Evolutionary conservation across 2,329 filamentous ascomycete genomes (phyloP).

Genomic region (Fusarium pseudograminearum): DNA sequence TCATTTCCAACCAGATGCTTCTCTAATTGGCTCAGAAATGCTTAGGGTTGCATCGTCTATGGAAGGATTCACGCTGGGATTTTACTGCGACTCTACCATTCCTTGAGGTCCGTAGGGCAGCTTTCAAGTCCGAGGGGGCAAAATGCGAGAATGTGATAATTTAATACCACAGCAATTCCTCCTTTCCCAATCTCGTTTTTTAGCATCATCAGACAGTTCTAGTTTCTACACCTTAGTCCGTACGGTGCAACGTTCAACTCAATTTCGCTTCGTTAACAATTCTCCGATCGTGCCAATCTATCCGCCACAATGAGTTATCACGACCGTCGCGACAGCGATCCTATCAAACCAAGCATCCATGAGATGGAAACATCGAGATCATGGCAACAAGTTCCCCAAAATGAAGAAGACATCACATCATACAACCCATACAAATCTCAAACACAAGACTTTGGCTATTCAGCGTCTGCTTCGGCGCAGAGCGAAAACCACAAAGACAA

Average conservation of each 20-base stretch:
- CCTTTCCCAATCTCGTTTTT: neutral
- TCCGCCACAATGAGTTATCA: constrained; percentile 9
- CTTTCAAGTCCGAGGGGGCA: constrained; percentile 17
- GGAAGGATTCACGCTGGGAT: constrained; percentile 5
- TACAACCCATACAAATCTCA: constrained; percentile 23
- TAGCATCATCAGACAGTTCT: neutral
- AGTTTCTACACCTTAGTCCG: neutral
- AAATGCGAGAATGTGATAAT: neutral
- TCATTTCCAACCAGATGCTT: neutral
- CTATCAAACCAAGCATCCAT: constrained; percentile 12
- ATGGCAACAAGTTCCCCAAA: constrained; percentile 21
- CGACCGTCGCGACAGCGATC: constrained; percentile 11
- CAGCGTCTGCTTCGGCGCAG: neutral
- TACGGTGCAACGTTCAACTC: neutral
- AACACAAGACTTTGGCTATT: neutral
- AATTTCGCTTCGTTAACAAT: neutral
- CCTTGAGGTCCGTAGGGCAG: constrained; percentile 9
- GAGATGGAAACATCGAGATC: constrained; percentile 24
- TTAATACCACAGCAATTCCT: constrained; percentile 2
- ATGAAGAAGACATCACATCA: constrained; percentile 1
- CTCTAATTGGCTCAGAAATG: neutral
- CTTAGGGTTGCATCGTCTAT: neutral
- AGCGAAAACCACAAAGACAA: neutral
- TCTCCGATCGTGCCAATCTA: neutral
- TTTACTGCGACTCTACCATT: neutral